Percentiles rank a stretch among this genome's conserved stretches.
These are phyloP conservation scores for Aspergillus flavus DNA, from an alignment of 2,329 filamentous ascomycete genomes.

Conservation along the genomic window DNA sequence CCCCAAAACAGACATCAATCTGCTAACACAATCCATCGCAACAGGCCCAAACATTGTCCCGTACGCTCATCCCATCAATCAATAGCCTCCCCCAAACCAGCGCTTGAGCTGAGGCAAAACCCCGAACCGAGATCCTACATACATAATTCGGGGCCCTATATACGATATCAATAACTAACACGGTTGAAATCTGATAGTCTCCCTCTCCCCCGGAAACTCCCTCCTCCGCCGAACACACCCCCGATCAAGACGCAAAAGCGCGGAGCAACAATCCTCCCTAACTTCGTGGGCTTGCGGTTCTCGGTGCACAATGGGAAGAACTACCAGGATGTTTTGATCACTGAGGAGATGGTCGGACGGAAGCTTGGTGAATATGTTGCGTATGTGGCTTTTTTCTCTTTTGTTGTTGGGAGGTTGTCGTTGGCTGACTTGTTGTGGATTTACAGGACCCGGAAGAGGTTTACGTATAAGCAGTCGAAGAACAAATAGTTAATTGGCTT, in stretches of 20 bases:
- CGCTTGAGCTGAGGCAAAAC: not conserved
- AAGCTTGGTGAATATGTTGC: conserved; percentile 90
- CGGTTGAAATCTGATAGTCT: conserved; percentile 30
- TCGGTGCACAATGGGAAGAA: conserved; percentile 90
- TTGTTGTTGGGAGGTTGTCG: not conserved
- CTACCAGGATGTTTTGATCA: conserved; percentile 80
- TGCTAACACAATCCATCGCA: conserved; percentile 5
- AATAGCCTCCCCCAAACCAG: not conserved
- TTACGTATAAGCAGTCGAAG: conserved; percentile 71
- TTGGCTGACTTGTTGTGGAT: not conserved
- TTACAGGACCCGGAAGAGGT: conserved; percentile 66
- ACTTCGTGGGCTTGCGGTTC: conserved; percentile 87
- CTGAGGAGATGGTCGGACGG: conserved; percentile 94
- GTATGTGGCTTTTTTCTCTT: conserved; percentile 58
- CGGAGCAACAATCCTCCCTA: conserved; percentile 85
- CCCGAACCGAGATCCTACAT: not conserved
- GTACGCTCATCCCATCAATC: conserved; percentile 51
- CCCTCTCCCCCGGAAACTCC: conserved; percentile 43
- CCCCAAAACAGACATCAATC: not conserved
- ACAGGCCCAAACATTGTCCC: conserved; percentile 70
- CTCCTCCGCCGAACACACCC: conserved; percentile 63
- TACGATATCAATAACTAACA: conserved; percentile 6
- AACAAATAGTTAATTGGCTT: conserved; percentile 57
- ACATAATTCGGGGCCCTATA: not conserved
- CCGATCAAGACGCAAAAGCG: conserved; percentile 87